phyloP scores from a whole-genome alignment of 78 protist genomes.

The Paratrimastix pyriformis region DNA sequence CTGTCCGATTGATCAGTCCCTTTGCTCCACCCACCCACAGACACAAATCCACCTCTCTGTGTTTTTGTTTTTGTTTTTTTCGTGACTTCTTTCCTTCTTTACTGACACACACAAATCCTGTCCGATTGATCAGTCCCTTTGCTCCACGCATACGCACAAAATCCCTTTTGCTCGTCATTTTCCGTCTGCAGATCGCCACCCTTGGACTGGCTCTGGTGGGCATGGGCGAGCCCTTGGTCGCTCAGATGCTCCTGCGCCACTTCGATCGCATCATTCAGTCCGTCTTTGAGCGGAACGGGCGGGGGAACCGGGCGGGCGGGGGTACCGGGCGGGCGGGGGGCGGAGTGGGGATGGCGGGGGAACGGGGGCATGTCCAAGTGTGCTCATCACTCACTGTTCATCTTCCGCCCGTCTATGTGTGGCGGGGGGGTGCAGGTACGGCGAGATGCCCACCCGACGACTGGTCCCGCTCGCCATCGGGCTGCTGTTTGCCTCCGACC shows the following conservation, averaged over 20 bases:
- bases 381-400: neutral
- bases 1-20: too few species aligned
- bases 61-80: too few species aligned
- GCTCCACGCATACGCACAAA: too few species aligned
- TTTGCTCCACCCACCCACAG: too few species aligned
- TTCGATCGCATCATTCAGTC: conserved; percentile 74
- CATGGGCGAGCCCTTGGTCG: conserved; percentile 90
- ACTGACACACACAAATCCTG: too few species aligned
- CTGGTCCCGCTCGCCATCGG: conserved; percentile 92
- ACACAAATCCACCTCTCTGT: too few species aligned
- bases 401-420: neutral
- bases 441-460: conserved; percentile 9
- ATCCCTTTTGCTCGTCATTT: too few species aligned
- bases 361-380: neutral
- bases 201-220: conserved; percentile 84
- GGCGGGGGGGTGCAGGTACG: conserved; percentile 19
- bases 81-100: too few species aligned
- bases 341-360: neutral
- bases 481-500: conserved; percentile 68
- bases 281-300: conserved; percentile 53
- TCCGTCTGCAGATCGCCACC: conserved; percentile 50
- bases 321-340: too few species aligned
- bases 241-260: conserved; percentile 79
- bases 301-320: too few species aligned
- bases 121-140: too few species aligned